Conservation (phyloP, 2,329 filamentous ascomycete species). For the Diaporthe sp. region DNA sequence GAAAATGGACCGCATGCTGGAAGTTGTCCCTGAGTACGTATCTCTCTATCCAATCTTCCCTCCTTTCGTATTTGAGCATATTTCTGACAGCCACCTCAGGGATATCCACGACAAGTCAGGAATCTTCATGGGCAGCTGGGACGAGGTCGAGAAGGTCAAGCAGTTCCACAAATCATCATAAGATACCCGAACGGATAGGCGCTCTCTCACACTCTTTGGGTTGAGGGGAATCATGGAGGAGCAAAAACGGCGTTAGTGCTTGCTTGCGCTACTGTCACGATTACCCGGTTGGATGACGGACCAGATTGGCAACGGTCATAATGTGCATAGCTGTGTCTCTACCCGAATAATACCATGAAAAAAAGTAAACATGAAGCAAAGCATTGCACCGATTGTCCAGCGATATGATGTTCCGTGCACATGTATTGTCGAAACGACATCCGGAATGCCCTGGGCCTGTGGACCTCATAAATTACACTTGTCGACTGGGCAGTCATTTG, state of each 20-base stretch:
- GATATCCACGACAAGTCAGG: constrained; percentile 95
- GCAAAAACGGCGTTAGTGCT: constrained; percentile 13
- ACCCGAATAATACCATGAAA: constrained; percentile 30
- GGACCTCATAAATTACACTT: neutral
- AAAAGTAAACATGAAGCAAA: neutral
- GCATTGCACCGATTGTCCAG: neutral
- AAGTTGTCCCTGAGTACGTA: constrained; percentile 79
- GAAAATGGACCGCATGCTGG: constrained; percentile 91
- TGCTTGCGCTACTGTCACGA: constrained; percentile 18
- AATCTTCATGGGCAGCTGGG: constrained; percentile 95
- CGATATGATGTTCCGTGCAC: neutral
- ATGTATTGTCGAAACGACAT: neutral
- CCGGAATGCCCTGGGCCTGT: constrained; percentile 44
- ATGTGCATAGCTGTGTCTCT: constrained; percentile 33
- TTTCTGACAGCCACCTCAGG: constrained; percentile 19
- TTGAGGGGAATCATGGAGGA: constrained; percentile 8
- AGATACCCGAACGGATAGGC: constrained; percentile 23
- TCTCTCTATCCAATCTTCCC: neutral
- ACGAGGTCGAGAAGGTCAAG: constrained; percentile 97
- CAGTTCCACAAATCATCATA: constrained; percentile 70
- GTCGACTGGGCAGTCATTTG: neutral
- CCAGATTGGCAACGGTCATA: constrained; percentile 35
- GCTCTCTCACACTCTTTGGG: neutral
- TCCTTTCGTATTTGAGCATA: neutral
- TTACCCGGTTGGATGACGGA: constrained; percentile 17